Conservation (phyloP, 179 eudicot species). For the Spergularia azorica region DNA sequence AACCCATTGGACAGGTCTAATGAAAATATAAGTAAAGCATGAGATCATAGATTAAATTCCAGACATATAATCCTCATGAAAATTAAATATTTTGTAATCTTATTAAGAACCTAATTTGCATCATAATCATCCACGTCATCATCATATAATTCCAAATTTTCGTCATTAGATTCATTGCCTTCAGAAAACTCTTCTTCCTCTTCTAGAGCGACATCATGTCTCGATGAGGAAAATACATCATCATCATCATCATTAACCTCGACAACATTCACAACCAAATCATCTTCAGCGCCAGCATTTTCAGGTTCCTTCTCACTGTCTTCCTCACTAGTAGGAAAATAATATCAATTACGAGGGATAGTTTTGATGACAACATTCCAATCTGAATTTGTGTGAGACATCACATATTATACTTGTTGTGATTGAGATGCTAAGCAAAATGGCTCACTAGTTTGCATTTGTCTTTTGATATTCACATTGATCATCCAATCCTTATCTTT, state of each 20-base stretch:
- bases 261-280: background rate
- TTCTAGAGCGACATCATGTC: too few species aligned
- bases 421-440: conserved; percentile 10
- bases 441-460: conserved; percentile 7
- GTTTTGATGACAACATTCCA: conserved; percentile 7
- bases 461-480: background rate
- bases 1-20: too few species aligned
- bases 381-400: background rate
- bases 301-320: background rate
- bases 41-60: too few species aligned
- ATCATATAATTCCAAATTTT: too few species aligned
- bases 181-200: too few species aligned
- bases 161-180: too few species aligned
- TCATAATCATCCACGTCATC: too few species aligned
- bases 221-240: background rate
- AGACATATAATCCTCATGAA: too few species aligned
- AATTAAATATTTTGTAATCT: too few species aligned
- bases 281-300: background rate
- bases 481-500: conserved; percentile 5
- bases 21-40: too few species aligned
- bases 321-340: background rate
- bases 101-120: too few species aligned
- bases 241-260: background rate
- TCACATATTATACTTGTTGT: background rate
- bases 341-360: conserved; percentile 4